Evolutionary conservation across 345 rosid species (phyloP).

Genomic region (Dipteronia sinensis): DNA sequence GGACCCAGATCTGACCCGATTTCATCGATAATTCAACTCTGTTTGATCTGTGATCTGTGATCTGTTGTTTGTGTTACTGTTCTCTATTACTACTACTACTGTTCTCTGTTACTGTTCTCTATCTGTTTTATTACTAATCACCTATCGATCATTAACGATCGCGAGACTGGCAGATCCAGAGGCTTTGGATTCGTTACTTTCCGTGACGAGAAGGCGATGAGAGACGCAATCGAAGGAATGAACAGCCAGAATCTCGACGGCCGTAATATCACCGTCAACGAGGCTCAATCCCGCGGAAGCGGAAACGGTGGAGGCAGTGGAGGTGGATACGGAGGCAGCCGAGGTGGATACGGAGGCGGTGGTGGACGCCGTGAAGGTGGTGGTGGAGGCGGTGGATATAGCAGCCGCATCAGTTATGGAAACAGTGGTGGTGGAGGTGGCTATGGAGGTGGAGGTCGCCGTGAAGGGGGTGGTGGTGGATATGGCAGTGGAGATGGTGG

Average conservation of each 20-base stretch:
- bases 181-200: constrained; percentile 89
- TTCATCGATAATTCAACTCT: constrained; percentile 18
- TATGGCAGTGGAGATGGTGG: constrained; percentile 37
- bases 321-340: constrained; percentile 44
- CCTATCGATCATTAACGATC: constrained; percentile 80
- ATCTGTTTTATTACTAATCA: constrained; percentile 41
- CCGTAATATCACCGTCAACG: constrained; percentile 75
- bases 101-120: constrained; percentile 56
- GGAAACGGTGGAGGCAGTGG: constrained; percentile 51
- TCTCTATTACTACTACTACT: constrained; percentile 50
- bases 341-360: constrained; percentile 39
- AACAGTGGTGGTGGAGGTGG: constrained; percentile 45
- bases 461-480: constrained; percentile 34
- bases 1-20: constrained; percentile 50
- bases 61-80: constrained; percentile 67
- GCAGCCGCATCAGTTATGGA: constrained; percentile 12
- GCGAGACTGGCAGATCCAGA: constrained; percentile 83
- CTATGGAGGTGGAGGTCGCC: constrained; percentile 38
- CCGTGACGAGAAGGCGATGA: constrained; percentile 71
- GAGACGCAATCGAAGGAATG: constrained; percentile 90
- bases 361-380: constrained; percentile 53
- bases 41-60: constrained; percentile 60
- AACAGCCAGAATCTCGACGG: constrained; percentile 85
- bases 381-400: constrained; percentile 25
- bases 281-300: constrained; percentile 76